Base-by-base conservation (phyloP, 345 rosid genomes). In the Mallotus nudiflorus region DNA sequence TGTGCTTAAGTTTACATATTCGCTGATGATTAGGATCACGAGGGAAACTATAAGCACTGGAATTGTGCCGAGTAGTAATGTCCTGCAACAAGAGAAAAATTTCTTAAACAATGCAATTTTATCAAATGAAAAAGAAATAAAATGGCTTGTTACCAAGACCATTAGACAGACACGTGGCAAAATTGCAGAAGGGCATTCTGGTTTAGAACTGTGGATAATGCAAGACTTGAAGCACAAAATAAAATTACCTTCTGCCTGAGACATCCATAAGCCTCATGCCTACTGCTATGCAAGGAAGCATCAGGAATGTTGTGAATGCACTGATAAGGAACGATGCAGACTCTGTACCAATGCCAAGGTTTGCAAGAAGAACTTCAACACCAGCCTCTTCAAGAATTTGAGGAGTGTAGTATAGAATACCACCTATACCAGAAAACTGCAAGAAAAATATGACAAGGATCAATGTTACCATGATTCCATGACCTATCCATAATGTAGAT, bases 271-370 rank as follows among this genome's bases (percentile, higher is more conserved):
- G 97, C 73, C 85, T 84, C 99, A 95, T 95, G 79, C 87, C 99
- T 56, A 95, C 77, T 27, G 80, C 91, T 28, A 92, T 95, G 35
- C 96, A 91, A 35, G 99, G 99, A 73, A 95, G 97, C 98, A 92
- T 92, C 76, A 92, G 86, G 31, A 92, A 77, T 66, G 92, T 90
- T 46, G 97, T 90, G 65, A 90, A 76, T 6, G 90, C 92, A 52
- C 99, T 95, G 68, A 95, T 92, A 48, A 95, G 97, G 86, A 95
- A 90, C 0, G 99, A 95, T 0, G 97, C 96, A 11, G 99, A 95
- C 29, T 71, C 76, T 3, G 99, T 69, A 72, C 96, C 64, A 45
- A 92, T 70, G 31, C 99, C 99, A 74, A 92, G 33, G 78, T 81
- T 69, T 28, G 92, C 71, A 58, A 95, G 91, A 66, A 92, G 92